Evolutionary conservation across 345 rosid genomes (phyloP), one percentile per base, ranked within the genome.

Genomic region (Brassica juncea): DNA sequence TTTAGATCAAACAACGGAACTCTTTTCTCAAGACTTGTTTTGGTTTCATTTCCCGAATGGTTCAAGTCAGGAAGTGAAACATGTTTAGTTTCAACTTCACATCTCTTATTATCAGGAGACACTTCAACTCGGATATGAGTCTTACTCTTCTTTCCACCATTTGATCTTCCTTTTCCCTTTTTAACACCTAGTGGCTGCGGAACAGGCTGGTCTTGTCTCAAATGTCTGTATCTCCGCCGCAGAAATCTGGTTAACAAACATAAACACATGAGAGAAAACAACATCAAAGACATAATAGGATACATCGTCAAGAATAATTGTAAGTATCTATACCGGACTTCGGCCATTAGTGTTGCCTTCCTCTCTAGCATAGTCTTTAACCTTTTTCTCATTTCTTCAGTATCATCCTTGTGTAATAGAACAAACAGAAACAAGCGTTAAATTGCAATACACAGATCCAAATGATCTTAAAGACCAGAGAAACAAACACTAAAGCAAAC

Each of bases 1-100:
- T 94, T 94, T 52, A 94, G 86, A 86, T 94, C 99, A 32, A 94
- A 92, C 79, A 82, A 60, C 5, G 90, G 94, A 76, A 87, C 78
- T 44, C n/a, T 81, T 79, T 81, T 86, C 61, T 72, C 72, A 14
- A 47, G 70, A 14, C 72, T 44, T 10, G 92, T 86, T 72, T 87
- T 91, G 81, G 81, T 89, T 39, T 81, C 86, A 1, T 77, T 87
- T 57, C 77, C 88, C 67, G 84, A 81, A 28, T 85, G 82, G 84
- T 85, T 88, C 23, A 84, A 21, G 55, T 88, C 89, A 76, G 82
- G 84, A 69, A 75, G 72, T 0, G 80, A 68, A 74, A 79, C 69
- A 39, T 37, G 82, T 25, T 78, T 83, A 82, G 65, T 78, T 86
- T 66, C 76, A 59, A 28, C 69, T 4, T 75, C 72, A 65, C 65